Evolutionary conservation across 345 rosid genomes (phyloP), one percentile per base, ranked within the genome.

Genomic region (Aethionema arabicum): DNA sequence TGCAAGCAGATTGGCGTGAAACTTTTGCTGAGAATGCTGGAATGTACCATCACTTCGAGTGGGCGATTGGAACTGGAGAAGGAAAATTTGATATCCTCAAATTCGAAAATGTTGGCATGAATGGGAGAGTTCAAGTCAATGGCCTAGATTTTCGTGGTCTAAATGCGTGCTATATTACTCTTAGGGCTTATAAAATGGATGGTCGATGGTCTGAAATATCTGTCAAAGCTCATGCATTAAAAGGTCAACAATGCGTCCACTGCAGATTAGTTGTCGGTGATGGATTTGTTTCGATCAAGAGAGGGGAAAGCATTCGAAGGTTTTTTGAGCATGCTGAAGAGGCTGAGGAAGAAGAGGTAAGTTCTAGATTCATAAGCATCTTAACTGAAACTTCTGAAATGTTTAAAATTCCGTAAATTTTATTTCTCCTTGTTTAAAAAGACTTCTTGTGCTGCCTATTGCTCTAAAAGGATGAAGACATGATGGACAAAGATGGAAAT

Each of bases 261-360:
- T 77, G 88, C 62, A 76, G 99, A 80, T 84, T 93, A 49, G 77
- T 90, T 51, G 99, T 84, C 70, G 97, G 99, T 40, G 96, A 87
- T 87, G 99, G 99, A 33, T 87, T 81, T 59, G 87, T 93, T 52
- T 80, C 91, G 67, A 90, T 93, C 38, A 87, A 83, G 31, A 79
- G 83, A 62, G 97, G 99, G 21, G 96, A 87, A 75, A 83, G 90
- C 65, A 85, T 90, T 35, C 70, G 78, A 80, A 79, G 71, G 41
- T 87, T 93, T 80, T 87, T 93, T 76, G 96, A 90, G 63, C 96
- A 90, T 73, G 97, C 99, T 3, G 99, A 93, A 76, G 99, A 87
- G 54, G 87, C 90, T 3, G 99, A 93, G 73, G 99, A 93, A 78
- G 97, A 93, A 80, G 99, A 93, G 95, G 99, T 89, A 81, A 21